Conservation (phyloP, 768 basidiomycete species). For the Boletus rex-veris region DNA sequence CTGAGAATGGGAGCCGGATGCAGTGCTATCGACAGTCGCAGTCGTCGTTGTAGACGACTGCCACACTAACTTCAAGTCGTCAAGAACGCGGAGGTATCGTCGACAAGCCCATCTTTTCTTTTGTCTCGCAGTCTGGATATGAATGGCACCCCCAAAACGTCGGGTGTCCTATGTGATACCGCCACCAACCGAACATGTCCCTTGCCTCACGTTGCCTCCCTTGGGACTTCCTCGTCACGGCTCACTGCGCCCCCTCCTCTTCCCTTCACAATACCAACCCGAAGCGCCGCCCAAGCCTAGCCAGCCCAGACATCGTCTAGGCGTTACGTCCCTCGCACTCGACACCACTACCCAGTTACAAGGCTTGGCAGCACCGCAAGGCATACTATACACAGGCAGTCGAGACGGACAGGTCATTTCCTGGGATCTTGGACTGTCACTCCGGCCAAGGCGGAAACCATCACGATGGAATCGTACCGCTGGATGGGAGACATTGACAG, state of each 20-base stretch:
- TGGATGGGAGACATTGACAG: conserved; percentile 80
- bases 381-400: conserved; percentile 87
- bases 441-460: conserved; percentile 42
- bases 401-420: conserved; percentile 84
- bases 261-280: conserved; percentile 33
- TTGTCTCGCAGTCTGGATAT: conserved; percentile 17
- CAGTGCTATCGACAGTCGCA: not conserved
- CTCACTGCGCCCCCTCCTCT: conserved; percentile 63
- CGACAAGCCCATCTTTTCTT: not conserved
- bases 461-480: conserved; percentile 29
- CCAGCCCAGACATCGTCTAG: conserved; percentile 83
- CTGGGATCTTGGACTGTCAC: conserved; percentile 77
- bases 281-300: conserved; percentile 18
- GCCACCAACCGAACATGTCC: conserved; percentile 57
- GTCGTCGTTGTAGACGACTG: conserved; percentile 5
- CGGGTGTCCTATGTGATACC: conserved; percentile 90
- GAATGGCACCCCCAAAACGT: conserved; percentile 49
- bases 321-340: conserved; percentile 82
- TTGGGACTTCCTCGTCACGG: conserved; percentile 63
- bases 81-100: not conserved
- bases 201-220: conserved; percentile 69
- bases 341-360: conserved; percentile 76
- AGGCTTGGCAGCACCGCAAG: conserved; percentile 67
- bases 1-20: not conserved
- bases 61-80: not conserved